A percentile compares a stretch with the other conserved stretches of the same genome.
Conservation (phyloP, 2,329 filamentous ascomycete species). For the Aspergillus calidoustus region DNA sequence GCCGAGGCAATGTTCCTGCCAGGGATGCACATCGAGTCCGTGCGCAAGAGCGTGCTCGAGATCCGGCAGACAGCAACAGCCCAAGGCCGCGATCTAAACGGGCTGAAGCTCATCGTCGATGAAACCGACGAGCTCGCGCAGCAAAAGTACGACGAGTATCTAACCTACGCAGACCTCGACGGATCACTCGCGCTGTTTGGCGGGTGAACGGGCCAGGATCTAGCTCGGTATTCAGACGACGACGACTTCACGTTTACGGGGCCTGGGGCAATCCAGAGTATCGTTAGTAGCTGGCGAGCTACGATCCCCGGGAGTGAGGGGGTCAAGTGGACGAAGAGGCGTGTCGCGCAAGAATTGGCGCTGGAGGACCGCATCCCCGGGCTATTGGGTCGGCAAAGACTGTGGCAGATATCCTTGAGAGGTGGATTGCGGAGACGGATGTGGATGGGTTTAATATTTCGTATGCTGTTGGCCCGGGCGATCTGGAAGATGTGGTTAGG, state of each 20-base stretch:
- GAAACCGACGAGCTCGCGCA: constrained; percentile 47
- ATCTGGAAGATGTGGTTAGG: constrained; percentile 33
- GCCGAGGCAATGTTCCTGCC: constrained; percentile 8
- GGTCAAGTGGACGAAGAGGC: constrained; percentile 38
- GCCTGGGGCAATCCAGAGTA: constrained; percentile 46
- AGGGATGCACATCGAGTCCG: not conserved
- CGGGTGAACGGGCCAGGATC: constrained; percentile 45
- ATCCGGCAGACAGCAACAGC: constrained; percentile 12
- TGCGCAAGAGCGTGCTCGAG: not conserved
- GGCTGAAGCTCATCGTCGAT: constrained; percentile 47
- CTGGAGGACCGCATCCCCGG: constrained; percentile 7
- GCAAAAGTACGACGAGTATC: constrained; percentile 44
- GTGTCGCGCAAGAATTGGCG: constrained; percentile 31
- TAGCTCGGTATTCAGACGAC: constrained; percentile 46
- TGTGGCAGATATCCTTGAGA: constrained; percentile 34
- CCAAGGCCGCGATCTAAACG: constrained; percentile 39
- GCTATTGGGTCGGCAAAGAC: constrained; percentile 20
- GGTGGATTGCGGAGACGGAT: constrained; percentile 28
- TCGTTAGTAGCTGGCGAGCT: constrained; percentile 47
- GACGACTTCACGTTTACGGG: constrained; percentile 49
- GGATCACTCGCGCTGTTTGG: constrained; percentile 48
- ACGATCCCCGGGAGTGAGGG: constrained; percentile 45
- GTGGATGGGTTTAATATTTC: constrained; percentile 35
- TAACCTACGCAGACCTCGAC: constrained; percentile 46
- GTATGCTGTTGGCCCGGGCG: constrained; percentile 26